Evolutionary conservation across 1,139 yeast genomes (phyloP).

Genomic region (Pichia sp.): DNA sequence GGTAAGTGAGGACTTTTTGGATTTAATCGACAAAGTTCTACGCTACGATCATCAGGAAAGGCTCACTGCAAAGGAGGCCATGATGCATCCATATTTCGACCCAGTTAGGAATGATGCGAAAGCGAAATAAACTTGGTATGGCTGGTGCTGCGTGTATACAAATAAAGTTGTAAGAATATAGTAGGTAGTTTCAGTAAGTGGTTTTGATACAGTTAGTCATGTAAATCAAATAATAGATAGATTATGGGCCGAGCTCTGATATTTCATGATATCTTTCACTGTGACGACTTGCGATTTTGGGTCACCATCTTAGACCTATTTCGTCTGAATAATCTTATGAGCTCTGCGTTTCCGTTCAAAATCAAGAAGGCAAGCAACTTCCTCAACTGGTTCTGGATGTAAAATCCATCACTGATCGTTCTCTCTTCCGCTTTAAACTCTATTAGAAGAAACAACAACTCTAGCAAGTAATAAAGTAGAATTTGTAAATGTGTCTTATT

Average conservation of each 20-base stretch:
- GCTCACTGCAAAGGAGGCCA: conserved; percentile 71
- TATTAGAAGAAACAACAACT: conserved; percentile 11
- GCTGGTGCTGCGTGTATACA: neutral
- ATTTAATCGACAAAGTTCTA: conserved; percentile 60
- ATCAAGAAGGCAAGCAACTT: conserved; percentile 18
- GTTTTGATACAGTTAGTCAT: neutral
- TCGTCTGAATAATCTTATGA: conserved; percentile 7
- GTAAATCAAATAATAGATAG: neutral
- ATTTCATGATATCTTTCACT: neutral
- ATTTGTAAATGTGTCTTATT: conserved; percentile 7
- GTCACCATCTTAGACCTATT: neutral
- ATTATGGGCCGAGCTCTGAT: neutral
- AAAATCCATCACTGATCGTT: neutral
- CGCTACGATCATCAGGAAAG: conserved; percentile 71
- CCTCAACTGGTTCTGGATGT: neutral
- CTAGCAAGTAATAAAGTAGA: conserved; percentile 12
- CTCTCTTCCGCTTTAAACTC: neutral
- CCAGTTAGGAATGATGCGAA: conserved; percentile 25
- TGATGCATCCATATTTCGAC: conserved; percentile 55
- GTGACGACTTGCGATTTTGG: neutral
- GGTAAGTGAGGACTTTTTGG: conserved; percentile 58
- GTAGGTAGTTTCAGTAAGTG: neutral
- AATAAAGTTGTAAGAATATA: neutral
- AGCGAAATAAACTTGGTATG: neutral
- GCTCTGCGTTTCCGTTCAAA: conserved; percentile 8